A percentile compares a stretch with the other conserved stretches of the same genome.
phyloP scores from a whole-genome alignment of 345 rosid species.

The Corymbia maculata region DNA sequence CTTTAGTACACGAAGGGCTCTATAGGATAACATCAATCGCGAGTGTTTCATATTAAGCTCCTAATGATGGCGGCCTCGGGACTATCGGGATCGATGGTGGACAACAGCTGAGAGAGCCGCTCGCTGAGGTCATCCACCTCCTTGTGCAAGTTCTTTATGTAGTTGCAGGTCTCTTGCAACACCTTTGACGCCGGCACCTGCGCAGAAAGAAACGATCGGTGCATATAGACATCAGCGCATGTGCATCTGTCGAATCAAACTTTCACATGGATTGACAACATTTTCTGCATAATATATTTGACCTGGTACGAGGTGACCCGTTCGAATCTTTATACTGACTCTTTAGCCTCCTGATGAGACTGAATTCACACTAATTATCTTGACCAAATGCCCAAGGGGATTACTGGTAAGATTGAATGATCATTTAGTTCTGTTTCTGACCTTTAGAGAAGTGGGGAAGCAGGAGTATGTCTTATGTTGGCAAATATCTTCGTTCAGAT shows the following conservation, averaged over 20 bases:
- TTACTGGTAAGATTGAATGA: neutral
- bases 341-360: neutral
- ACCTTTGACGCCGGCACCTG: constrained; percentile 15
- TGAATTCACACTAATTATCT: neutral
- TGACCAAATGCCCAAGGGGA: neutral
- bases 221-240: neutral
- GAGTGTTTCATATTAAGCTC: constrained; percentile 3
- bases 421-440: neutral
- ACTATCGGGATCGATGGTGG: constrained; percentile 14
- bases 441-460: neutral
- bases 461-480: neutral
- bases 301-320: neutral
- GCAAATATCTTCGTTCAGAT: neutral
- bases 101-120: constrained; percentile 10
- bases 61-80: constrained; percentile 16
- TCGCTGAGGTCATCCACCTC: constrained; percentile 16
- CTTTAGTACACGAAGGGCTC: neutral
- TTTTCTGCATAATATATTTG: neutral
- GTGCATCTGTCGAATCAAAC: neutral
- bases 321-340: neutral
- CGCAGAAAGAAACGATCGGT: neutral
- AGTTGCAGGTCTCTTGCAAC: constrained; percentile 15
- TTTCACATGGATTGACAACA: neutral
- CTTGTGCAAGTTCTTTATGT: constrained; percentile 9
- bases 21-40: neutral